These are phyloP conservation scores for Stachybotrys elegans DNA, from an alignment of 2,329 filamentous ascomycete species.

Conservation along the genomic window DNA sequence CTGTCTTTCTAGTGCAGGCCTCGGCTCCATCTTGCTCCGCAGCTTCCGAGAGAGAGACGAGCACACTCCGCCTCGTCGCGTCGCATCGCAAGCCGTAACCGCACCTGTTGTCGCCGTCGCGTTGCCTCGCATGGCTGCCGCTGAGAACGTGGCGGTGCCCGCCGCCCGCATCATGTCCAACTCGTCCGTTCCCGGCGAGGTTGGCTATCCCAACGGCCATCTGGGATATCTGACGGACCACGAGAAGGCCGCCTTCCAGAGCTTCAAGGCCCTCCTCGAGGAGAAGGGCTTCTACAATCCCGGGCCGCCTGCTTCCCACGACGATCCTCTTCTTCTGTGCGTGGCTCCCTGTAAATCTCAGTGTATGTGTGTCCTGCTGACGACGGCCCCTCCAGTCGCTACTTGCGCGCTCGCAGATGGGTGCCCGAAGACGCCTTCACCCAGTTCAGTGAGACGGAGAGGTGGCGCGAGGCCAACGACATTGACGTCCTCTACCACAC, in stretches of 20 bases:
- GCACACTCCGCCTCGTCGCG: no score
- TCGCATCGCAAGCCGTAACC: no score
- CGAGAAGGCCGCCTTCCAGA: conserved; percentile 61
- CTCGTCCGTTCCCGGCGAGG: conserved; percentile 25
- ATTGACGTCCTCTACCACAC: conserved; percentile 77
- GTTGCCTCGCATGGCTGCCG: conserved; percentile 24
- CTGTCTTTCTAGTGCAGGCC: no score
- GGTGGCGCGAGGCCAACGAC: conserved; percentile 77
- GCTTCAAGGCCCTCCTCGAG: conserved; percentile 66
- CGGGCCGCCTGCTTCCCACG: conserved; percentile 56
- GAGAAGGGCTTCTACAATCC: conserved; percentile 61
- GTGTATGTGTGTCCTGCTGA: conserved; percentile 12
- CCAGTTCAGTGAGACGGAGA: conserved; percentile 85
- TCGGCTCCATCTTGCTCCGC: no score
- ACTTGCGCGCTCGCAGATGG: conserved; percentile 80
- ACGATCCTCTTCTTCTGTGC: conserved; percentile 69
- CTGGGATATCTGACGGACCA: conserved; percentile 67
- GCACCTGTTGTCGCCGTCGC: no score
- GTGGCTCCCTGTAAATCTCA: conserved; percentile 19
- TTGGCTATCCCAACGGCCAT: conserved; percentile 70
- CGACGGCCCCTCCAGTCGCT: conserved; percentile 55
- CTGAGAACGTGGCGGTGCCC: conserved; percentile 17
- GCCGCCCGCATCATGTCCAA: conserved; percentile 23
- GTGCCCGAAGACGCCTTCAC: conserved; percentile 68
- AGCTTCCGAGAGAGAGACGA: no score